A percentile compares a stretch with the other conserved stretches of the same genome.
These are phyloP conservation scores for Fraxinus nigra DNA, from an alignment of 305 asterid genomes.

Conservation along the genomic window DNA sequence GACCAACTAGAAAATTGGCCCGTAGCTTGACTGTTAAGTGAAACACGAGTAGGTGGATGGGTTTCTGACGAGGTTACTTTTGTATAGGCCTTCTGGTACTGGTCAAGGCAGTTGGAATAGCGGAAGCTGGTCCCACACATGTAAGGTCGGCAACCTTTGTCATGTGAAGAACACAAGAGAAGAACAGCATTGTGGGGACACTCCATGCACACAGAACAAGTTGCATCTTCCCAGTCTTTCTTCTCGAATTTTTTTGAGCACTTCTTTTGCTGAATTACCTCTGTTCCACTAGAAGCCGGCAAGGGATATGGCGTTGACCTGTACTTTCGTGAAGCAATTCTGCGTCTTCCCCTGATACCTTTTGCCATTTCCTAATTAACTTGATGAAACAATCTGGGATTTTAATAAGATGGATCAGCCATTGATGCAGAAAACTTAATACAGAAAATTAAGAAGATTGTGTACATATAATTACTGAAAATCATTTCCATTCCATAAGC, in stretches of 20 bases:
- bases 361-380: constrained; percentile 62
- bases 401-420: not conserved
- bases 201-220: constrained; percentile 97
- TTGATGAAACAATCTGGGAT: constrained; percentile 18
- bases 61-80: constrained; percentile 40
- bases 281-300: constrained; percentile 31
- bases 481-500: not conserved
- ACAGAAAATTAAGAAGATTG: not conserved
- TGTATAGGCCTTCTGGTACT: constrained; percentile 84
- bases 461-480: not conserved
- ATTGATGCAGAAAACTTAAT: constrained; percentile 15
- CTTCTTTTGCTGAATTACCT: constrained; percentile 34
- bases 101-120: constrained; percentile 96
- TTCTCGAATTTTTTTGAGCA: constrained; percentile 48
- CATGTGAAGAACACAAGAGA: constrained; percentile 91
- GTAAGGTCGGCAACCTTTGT: constrained; percentile 95
- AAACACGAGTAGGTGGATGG: constrained; percentile 26
- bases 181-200: constrained; percentile 98
- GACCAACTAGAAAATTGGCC: constrained; percentile 39
- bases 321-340: constrained; percentile 72
- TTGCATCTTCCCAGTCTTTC: constrained; percentile 92
- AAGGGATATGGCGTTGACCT: constrained; percentile 72
- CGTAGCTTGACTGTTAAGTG: constrained; percentile 31
- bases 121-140: constrained; percentile 98
- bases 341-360: constrained; percentile 76